Evolutionary conservation across 1,284 basidiomycete species (phyloP), one percentile per base, ranked within the genome.

Genomic region (Mycocalia duriaeana): DNA sequence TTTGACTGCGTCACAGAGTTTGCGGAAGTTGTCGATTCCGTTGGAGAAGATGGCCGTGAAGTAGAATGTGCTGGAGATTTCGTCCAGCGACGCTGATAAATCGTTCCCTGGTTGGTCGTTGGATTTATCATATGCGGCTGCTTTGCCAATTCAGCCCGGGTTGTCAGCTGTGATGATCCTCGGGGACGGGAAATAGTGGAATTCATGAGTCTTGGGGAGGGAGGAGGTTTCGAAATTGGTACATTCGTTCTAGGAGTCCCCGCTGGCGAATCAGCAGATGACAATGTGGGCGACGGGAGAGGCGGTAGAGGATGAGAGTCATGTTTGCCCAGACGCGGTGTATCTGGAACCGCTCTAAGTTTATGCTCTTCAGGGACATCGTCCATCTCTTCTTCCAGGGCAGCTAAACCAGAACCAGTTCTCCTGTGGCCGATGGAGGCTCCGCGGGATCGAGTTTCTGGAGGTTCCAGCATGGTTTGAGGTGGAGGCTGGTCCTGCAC

Each of bases 231-330:
- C 25, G 59, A 51, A 42, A 57, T 22, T 45, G 57, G 50, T 23
- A 57, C 31, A 35, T 53, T 59, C 43, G 55, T 64, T 25, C 71
- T 70, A 28, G 73, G 67, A 9, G 69, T 69, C 16, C 61, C 60
- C n/a, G n/a, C n/a, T n/a, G n/a, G n/a, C n/a, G n/a, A n/a, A n/a
- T n/a, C n/a, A 18, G 62, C 60, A 9, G 67, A 57, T 39, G 66
- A 67, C 2, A 54, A 49, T 7, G 67, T 55, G 19, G 62, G 75
- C 11, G 77, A 73, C 25, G 85, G 83, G 40, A 85, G 60, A 26
- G 84, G 81, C 9, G 84, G 85, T 11, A 87, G 65, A 8, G 84
- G 83, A 46, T 80, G 82, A 2, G 80, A 78, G 25, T 82, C 78
- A 48, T 69, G 70, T 51, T 70, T 75, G 20, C 57, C 46, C 40